Percentiles rank a stretch among this genome's conserved stretches.
These are phyloP conservation scores for Mesembryanthemum crystallinum DNA, from an alignment of 148 eudicot species.

Conservation along the genomic window DNA sequence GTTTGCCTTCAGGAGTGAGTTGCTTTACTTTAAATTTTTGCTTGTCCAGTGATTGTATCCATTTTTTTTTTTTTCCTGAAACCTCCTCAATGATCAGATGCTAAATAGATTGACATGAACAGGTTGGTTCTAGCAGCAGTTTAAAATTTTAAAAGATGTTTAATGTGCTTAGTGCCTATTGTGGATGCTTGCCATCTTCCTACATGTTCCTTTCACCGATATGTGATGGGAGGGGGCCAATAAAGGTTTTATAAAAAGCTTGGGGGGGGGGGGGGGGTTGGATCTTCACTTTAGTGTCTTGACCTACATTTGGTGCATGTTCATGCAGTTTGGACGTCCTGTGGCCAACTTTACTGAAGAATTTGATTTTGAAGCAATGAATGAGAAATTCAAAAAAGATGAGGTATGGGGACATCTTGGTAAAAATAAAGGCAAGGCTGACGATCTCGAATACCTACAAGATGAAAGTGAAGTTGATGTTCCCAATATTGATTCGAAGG, in stretches of 20 bases:
- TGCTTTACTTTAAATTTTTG: neutral
- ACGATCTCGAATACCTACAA: constrained; percentile 24
- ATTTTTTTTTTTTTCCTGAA: neutral
- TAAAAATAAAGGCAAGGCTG: constrained; percentile 37
- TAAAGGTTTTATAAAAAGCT: neutral
- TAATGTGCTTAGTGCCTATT: neutral
- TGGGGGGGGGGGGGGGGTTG: neutral
- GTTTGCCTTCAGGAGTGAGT: neutral
- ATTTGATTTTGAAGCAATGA: constrained; percentile 74
- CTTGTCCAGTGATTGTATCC: neutral
- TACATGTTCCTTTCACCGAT: neutral
- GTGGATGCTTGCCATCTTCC: neutral
- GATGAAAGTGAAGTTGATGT: constrained; percentile 33
- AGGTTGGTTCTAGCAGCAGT: neutral
- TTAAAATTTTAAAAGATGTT: neutral
- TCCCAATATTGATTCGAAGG: constrained; percentile 29
- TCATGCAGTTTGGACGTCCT: constrained; percentile 34
- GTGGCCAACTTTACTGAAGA: constrained; percentile 47
- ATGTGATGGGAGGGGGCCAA: neutral
- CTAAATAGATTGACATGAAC: neutral
- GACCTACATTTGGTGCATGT: constrained; percentile 11
- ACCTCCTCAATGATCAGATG: neutral
- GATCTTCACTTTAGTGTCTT: constrained; percentile 5
- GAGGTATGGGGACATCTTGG: constrained; percentile 75
- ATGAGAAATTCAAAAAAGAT: constrained; percentile 66